A percentile compares a stretch with the other conserved stretches of the same genome.
Evolutionary conservation across 78 protist genomes (phyloP).

Genomic region (Tieghemostelium lacteum): DNA sequence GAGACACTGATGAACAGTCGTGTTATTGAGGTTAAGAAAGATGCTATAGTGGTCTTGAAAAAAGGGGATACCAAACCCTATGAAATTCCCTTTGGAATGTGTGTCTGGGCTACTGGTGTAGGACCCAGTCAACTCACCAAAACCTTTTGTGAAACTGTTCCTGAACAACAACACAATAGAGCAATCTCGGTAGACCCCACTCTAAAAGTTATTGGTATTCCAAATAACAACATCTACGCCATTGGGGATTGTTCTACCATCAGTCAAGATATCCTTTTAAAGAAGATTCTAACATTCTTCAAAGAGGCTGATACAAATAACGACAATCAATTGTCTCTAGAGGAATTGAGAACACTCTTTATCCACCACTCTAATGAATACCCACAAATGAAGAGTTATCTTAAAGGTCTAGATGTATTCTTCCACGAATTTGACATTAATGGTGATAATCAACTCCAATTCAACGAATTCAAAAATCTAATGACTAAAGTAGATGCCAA

Average conservation of each 20-base stretch:
- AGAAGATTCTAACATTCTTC: slow-evolving; percentile 55
- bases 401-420: neutral
- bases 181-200: slow-evolving; percentile 32
- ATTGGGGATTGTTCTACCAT: slow-evolving; percentile 87
- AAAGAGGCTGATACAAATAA: slow-evolving; percentile 71
- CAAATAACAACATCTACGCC: slow-evolving; percentile 71
- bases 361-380: slow-evolving; percentile 12
- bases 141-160: slow-evolving; percentile 20
- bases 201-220: slow-evolving; percentile 29
- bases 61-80: slow-evolving; percentile 2
- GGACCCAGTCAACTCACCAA: slow-evolving; percentile 40
- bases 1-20: slow-evolving; percentile 30
- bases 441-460: slow-evolving; percentile 41
- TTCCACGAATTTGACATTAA: slow-evolving; percentile 67
- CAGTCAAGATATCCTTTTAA: slow-evolving; percentile 30
- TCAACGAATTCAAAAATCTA: slow-evolving; percentile 70
- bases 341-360: slow-evolving; percentile 43
- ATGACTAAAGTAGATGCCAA: slow-evolving; percentile 58
- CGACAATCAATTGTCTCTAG: slow-evolving; percentile 36
- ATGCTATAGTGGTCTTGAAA: slow-evolving; percentile 5
- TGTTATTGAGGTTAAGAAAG: slow-evolving; percentile 25
- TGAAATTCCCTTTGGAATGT: slow-evolving; percentile 83
- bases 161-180: slow-evolving; percentile 18
- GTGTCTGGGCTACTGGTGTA: slow-evolving; percentile 87
- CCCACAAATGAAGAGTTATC: slow-evolving; percentile 58